Evolutionary conservation across 2,329 filamentous ascomycete species (phyloP).

Genomic region (Plectosphaerella cucumerina): DNA sequence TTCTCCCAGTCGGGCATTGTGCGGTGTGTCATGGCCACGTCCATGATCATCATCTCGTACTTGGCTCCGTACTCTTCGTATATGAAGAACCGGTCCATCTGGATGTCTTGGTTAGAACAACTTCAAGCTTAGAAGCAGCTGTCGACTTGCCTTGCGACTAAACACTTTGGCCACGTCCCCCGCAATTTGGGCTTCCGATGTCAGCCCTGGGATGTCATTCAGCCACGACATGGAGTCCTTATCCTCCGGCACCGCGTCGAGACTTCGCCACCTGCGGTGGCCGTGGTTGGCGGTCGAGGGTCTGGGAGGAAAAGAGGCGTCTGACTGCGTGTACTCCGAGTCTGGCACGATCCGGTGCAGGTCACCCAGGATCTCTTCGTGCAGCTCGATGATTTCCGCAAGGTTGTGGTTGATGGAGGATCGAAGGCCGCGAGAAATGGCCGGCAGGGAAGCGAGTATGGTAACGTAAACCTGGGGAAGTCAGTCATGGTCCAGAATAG

Average conservation of each 20-base stretch:
- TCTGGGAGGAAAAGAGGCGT: slow-evolving; percentile 16
- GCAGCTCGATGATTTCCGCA: slow-evolving; percentile 74
- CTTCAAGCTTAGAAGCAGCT: neutral
- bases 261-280: slow-evolving; percentile 44
- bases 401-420: slow-evolving; percentile 76
- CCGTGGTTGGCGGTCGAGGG: slow-evolving; percentile 15
- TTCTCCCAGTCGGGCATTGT: slow-evolving; percentile 69
- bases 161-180: slow-evolving; percentile 60
- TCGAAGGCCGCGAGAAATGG: slow-evolving; percentile 58
- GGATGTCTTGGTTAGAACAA: slow-evolving; percentile 1
- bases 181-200: slow-evolving; percentile 54
- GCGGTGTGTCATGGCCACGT: slow-evolving; percentile 65
- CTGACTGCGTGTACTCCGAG: slow-evolving; percentile 55
- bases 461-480: slow-evolving; percentile 64
- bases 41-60: slow-evolving; percentile 79
- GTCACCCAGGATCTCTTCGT: slow-evolving; percentile 74
- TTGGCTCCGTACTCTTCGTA: slow-evolving; percentile 93
- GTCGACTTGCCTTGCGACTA: slow-evolving; percentile 43
- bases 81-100: slow-evolving; percentile 78
- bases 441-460: slow-evolving; percentile 67
- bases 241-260: slow-evolving; percentile 41
- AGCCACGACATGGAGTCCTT: slow-evolving; percentile 34
- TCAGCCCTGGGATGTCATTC: slow-evolving; percentile 44
- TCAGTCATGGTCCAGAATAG: slow-evolving; percentile 2
- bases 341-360: slow-evolving; percentile 68